Conservation (phyloP, 352 stramenopile genomes). For the Phytopythium chamaehyphon region DNA sequence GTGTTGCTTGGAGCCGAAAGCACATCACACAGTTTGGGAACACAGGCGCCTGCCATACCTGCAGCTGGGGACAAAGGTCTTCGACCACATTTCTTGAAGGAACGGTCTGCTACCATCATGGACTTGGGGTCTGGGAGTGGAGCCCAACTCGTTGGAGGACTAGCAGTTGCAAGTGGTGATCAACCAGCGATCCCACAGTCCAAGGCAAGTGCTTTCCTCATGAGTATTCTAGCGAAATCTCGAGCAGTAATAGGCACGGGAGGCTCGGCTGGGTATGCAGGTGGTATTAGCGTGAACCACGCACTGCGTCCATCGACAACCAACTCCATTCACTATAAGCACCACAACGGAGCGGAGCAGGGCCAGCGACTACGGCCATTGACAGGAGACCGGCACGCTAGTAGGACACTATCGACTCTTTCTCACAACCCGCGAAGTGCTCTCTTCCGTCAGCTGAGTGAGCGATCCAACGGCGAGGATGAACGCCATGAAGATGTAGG, state of each 20-base stretch:
- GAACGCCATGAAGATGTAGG: not conserved
- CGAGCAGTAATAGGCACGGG: constrained; percentile 4
- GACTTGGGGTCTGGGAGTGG: constrained; percentile 14
- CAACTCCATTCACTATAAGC: constrained; percentile 18
- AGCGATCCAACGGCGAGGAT: not conserved
- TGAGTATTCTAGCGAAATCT: constrained; percentile 39
- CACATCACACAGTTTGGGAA: too few relatives aligned
- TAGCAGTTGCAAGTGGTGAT: not conserved
- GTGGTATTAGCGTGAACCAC: constrained; percentile 1
- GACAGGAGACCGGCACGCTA: not conserved
- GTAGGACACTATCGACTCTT: not conserved
- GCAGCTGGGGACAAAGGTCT: constrained; percentile 32
- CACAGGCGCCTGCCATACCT: not conserved
- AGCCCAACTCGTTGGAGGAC: too few relatives aligned
- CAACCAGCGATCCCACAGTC: constrained; percentile 31
- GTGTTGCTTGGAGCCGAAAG: not conserved
- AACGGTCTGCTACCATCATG: constrained; percentile 42
- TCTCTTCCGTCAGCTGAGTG: not conserved
- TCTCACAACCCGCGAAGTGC: not conserved
- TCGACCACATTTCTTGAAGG: constrained; percentile 45
- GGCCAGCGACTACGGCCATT: constrained; percentile 12
- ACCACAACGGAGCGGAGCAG: constrained; percentile 3
- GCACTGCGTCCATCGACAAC: not conserved
- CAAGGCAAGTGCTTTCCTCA: constrained; percentile 53
- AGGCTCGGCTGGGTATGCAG: not conserved